These are phyloP conservation scores for Ophiostoma himal-ulmi DNA, from an alignment of 2,329 filamentous ascomycete genomes.

Conservation along the genomic window DNA sequence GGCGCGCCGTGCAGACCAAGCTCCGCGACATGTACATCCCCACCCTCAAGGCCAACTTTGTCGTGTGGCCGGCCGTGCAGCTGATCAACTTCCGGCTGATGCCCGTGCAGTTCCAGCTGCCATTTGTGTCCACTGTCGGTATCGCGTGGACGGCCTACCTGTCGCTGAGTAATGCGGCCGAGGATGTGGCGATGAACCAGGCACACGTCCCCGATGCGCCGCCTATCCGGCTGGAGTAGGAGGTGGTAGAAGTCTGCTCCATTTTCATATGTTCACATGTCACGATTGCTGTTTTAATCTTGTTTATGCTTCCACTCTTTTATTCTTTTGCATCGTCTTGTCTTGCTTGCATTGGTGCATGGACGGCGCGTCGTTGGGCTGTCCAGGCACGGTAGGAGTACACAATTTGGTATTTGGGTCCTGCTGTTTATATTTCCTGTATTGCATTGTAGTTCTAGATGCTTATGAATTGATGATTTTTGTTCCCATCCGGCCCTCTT, in stretches of 20 bases:
- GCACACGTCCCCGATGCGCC: slow-evolving; percentile 32
- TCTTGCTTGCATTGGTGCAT: background rate
- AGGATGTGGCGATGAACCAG: slow-evolving; percentile 49
- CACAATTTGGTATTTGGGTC: background rate
- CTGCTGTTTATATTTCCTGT: background rate
- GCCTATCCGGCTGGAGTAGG: slow-evolving; percentile 35
- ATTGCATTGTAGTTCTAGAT: background rate
- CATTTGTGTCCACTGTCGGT: slow-evolving; percentile 90
- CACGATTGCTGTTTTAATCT: background rate
- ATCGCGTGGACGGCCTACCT: slow-evolving; percentile 98
- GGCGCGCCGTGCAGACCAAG: slow-evolving; percentile 72
- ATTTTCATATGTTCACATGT: background rate
- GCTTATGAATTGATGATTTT: background rate
- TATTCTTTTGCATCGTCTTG: background rate
- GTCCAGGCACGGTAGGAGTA: background rate
- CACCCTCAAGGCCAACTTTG: slow-evolving; percentile 89
- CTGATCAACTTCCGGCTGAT: slow-evolving; percentile 94
- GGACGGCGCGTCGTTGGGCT: background rate
- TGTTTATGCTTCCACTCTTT: background rate
- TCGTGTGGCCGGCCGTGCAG: slow-evolving; percentile 93
- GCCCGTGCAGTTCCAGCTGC: slow-evolving; percentile 93
- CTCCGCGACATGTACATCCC: slow-evolving; percentile 90
- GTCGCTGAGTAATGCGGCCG: slow-evolving; percentile 81
- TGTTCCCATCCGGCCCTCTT: background rate
- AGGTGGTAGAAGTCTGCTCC: background rate